Evolutionary conservation across 2,329 filamentous ascomycete species (phyloP).

Genomic region (Microdochium nivale): DNA sequence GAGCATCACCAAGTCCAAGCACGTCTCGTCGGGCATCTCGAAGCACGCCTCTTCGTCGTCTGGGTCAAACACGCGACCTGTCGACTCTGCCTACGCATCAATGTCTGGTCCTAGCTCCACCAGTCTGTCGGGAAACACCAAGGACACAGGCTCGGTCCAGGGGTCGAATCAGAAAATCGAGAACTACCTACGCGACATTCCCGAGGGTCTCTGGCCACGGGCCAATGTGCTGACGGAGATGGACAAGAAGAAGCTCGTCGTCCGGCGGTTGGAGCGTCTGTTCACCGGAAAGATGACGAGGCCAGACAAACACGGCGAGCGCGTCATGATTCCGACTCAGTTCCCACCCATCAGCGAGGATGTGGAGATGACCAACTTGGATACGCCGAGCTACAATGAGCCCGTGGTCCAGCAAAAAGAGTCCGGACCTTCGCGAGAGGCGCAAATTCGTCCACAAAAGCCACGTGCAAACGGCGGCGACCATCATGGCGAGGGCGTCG

Average conservation of each 20-base stretch:
- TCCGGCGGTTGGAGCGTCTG: constrained; percentile 68
- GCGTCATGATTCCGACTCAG: constrained; percentile 15
- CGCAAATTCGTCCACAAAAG: constrained; percentile 32
- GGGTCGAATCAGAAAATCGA: constrained; percentile 53
- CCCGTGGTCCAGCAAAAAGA: not conserved
- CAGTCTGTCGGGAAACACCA: constrained; percentile 20
- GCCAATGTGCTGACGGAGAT: constrained; percentile 58
- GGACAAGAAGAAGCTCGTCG: constrained; percentile 68
- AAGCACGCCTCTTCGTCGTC: constrained; percentile 46
- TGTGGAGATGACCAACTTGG: constrained; percentile 13
- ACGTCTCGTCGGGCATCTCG: constrained; percentile 34
- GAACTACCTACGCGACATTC: constrained; percentile 64
- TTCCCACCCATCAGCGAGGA: constrained; percentile 20
- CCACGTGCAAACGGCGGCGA: constrained; percentile 26
- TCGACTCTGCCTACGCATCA: constrained; percentile 62
- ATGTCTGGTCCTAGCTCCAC: constrained; percentile 39
- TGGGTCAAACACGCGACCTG: constrained; percentile 41
- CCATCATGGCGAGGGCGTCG: constrained; percentile 33
- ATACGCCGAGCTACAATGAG: constrained; percentile 26
- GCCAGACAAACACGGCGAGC: constrained; percentile 20
- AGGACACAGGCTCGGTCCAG: constrained; percentile 14
- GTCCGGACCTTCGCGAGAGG: constrained; percentile 34
- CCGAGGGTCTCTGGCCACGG: constrained; percentile 56
- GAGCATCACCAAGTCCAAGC: constrained; percentile 26
- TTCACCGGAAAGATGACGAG: constrained; percentile 63